Evolutionary conservation across 306 rosid genomes (phyloP).

Genomic region (Adenanthera pavonina): DNA sequence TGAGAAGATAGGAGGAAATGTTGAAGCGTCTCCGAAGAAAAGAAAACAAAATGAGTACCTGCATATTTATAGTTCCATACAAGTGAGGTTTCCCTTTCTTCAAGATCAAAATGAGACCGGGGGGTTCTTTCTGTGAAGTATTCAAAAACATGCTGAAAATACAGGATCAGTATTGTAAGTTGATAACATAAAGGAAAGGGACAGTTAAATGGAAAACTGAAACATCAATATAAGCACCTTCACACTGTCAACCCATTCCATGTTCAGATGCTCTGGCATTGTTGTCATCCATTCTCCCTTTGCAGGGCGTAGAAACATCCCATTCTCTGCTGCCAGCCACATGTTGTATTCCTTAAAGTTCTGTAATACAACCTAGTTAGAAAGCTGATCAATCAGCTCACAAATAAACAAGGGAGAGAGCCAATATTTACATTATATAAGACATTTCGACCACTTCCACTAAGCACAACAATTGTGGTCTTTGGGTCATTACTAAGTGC

Average conservation of each 20-base stretch:
- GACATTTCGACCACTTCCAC: slow-evolving; percentile 79
- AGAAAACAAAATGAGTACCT: slow-evolving; percentile 50
- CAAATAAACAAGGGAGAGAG: slow-evolving; percentile 34
- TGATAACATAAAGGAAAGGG: slow-evolving; percentile 33
- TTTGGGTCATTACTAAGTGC: slow-evolving; percentile 73
- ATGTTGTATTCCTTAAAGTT: slow-evolving; percentile 75
- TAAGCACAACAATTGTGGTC: slow-evolving; percentile 87
- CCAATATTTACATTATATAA: slow-evolving; percentile 69
- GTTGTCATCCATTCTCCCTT: slow-evolving; percentile 97
- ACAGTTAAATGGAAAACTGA: slow-evolving; percentile 19
- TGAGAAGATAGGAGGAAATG: slow-evolving; percentile 31
- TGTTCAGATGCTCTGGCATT: slow-evolving; percentile 93
- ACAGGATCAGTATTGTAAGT: slow-evolving; percentile 38
- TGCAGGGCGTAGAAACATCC: slow-evolving; percentile 82
- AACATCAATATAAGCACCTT: slow-evolving; percentile 57
- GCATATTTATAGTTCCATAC: slow-evolving; percentile 98
- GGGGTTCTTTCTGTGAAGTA: slow-evolving; percentile 95
- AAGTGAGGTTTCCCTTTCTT: slow-evolving; percentile 81
- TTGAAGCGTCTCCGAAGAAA: slow-evolving; percentile 7
- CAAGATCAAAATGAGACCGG: slow-evolving; percentile 62
- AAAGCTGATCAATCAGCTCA: slow-evolving; percentile 20
- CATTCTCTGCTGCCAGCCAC: slow-evolving; percentile 99
- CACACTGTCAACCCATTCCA: slow-evolving; percentile 96
- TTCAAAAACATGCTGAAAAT: slow-evolving; percentile 84
- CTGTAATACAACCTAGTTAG: slow-evolving; percentile 57